Evolutionary conservation across 805 yeast genomes (phyloP).

Genomic region (Ogataea zsoltii): DNA sequence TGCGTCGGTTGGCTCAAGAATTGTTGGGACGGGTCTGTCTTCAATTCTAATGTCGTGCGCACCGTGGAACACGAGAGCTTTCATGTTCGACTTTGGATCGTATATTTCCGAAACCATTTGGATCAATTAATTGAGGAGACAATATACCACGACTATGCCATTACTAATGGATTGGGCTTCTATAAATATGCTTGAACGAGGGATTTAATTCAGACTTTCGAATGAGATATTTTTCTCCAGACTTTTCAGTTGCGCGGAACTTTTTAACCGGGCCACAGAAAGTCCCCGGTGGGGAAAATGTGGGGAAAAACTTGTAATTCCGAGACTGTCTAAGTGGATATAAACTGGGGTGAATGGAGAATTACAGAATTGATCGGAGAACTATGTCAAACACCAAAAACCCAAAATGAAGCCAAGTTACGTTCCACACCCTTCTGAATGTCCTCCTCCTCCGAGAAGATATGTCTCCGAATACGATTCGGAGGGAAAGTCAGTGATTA

Average conservation of each 20-base stretch:
- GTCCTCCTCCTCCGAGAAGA: conserved; percentile 8
- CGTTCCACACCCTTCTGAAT: conserved; percentile 7
- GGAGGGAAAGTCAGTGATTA: conserved; percentile 8
- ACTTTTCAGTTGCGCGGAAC: too few relatives aligned
- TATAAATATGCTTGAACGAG: background rate
- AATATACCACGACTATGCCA: too few relatives aligned
- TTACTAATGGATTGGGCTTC: too few relatives aligned
- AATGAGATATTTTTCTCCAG: background rate
- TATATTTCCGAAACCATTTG: conserved; percentile 6
- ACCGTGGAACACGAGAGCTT: conserved; percentile 50
- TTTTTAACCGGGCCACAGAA: background rate
- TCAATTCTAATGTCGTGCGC: conserved; percentile 43
- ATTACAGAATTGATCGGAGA: too few relatives aligned
- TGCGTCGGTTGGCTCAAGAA: conserved; percentile 42
- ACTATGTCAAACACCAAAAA: too few relatives aligned
- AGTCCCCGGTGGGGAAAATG: conserved; percentile 3
- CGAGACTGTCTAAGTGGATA: background rate
- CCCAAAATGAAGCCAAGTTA: conserved; percentile 3
- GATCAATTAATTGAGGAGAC: too few relatives aligned
- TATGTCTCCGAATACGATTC: conserved; percentile 8
- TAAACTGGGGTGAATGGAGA: too few relatives aligned
- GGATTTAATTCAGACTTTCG: background rate
- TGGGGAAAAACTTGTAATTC: background rate
- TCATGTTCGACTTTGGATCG: conserved; percentile 36
- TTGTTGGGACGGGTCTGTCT: conserved; percentile 40